Evolutionary conservation across 164 flowering plant genomes (phyloP).

Genomic region (Aristolochia californica): DNA sequence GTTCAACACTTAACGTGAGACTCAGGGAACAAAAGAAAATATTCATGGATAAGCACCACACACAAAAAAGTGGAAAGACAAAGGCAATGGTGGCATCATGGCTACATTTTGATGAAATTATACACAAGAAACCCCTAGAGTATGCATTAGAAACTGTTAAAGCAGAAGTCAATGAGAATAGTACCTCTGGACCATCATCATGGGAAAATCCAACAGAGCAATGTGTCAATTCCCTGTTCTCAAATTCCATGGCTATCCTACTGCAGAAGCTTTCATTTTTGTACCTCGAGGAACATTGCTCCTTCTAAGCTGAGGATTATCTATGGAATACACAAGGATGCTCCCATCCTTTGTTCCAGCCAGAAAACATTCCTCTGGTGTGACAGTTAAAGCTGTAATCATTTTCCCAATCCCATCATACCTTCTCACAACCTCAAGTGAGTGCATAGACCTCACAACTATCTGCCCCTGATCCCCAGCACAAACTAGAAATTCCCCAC

Average conservation of each 20-base stretch:
- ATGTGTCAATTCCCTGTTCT: too few relatives aligned
- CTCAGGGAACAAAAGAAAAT: too few relatives aligned
- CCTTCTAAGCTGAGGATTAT: constrained; percentile 70
- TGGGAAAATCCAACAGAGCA: too few relatives aligned
- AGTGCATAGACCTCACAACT: constrained; percentile 78
- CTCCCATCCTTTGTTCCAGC: constrained; percentile 95
- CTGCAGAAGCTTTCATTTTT: constrained; percentile 36
- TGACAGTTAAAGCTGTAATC: constrained; percentile 79
- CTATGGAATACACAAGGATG: constrained; percentile 90
- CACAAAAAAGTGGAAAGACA: too few relatives aligned
- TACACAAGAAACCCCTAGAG: too few relatives aligned
- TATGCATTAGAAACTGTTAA: too few relatives aligned
- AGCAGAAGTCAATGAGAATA: too few relatives aligned
- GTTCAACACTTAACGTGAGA: too few relatives aligned
- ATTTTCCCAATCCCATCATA: constrained; percentile 76
- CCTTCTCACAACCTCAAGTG: constrained; percentile 63
- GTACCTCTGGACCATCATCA: too few relatives aligned
- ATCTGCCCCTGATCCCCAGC: constrained; percentile 98
- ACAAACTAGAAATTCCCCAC: constrained; percentile 88
- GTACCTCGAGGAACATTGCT: constrained; percentile 31
- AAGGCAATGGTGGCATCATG: too few relatives aligned
- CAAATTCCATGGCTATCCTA: constrained; percentile 22
- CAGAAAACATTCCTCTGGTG: constrained; percentile 89
- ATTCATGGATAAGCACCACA: too few relatives aligned
- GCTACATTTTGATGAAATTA: too few relatives aligned